Percentiles rank a stretch among this genome's conserved stretches.
phyloP scores from a whole-genome alignment of 495 filamentous ascomycete genomes.

The Penicillium soppii region DNA sequence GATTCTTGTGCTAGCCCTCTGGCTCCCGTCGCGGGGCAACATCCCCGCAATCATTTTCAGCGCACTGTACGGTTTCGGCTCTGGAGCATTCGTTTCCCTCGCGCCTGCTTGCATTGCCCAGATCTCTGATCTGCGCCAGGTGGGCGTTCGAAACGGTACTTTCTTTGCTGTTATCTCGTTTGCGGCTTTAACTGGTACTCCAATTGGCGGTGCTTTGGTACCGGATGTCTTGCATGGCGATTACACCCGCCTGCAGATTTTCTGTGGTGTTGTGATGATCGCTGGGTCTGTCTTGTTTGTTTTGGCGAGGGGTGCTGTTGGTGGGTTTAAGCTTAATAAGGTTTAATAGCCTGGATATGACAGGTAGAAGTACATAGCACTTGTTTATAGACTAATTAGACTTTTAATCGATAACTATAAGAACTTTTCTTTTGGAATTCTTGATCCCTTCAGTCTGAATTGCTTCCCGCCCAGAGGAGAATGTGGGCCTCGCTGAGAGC shows the following conservation, averaged over 20 bases:
- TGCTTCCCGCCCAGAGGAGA: no score
- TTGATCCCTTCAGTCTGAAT: no score
- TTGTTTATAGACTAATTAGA: no score
- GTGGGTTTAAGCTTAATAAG: constrained; percentile 33
- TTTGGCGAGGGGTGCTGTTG: constrained; percentile 34
- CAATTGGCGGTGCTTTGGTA: constrained; percentile 72
- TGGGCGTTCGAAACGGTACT: constrained; percentile 70
- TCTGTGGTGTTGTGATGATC: constrained; percentile 61
- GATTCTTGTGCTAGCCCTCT: constrained; percentile 66
- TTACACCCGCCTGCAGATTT: constrained; percentile 63
- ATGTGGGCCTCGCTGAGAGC: no score
- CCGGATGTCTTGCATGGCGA: constrained; percentile 47
- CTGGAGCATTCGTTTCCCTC: constrained; percentile 69
- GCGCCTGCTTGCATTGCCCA: constrained; percentile 60
- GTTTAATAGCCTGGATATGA: no score
- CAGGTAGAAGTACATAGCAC: no score
- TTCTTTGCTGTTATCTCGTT: constrained; percentile 62
- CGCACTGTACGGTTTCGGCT: constrained; percentile 68
- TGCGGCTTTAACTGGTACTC: constrained; percentile 66
- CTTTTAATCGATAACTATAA: no score
- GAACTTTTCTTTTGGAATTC: no score
- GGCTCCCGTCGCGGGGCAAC: constrained; percentile 61
- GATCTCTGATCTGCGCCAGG: constrained; percentile 69
- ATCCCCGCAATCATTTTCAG: constrained; percentile 65
- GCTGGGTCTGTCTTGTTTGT: constrained; percentile 51